A percentile compares a stretch with the other conserved stretches of the same genome.
These are phyloP conservation scores for Fusarium multiceps DNA, from an alignment of 2,329 filamentous ascomycete species.

Conservation along the genomic window DNA sequence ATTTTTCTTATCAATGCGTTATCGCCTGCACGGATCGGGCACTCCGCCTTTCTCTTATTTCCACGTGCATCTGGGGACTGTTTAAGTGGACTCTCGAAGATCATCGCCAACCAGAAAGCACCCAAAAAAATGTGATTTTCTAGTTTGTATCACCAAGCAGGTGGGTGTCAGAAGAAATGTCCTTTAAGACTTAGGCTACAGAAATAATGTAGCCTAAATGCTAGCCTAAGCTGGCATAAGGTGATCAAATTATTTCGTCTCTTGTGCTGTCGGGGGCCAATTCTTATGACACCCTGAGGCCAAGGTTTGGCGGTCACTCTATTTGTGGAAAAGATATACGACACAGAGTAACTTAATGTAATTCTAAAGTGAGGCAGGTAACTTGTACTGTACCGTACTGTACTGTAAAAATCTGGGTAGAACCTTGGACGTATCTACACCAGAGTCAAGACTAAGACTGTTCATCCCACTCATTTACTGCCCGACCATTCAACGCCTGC, in stretches of 20 bases:
- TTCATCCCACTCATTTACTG: conserved; percentile 1
- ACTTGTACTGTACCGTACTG: conserved; percentile 4
- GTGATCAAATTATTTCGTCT: too few relatives aligned
- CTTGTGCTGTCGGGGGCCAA: too few relatives aligned
- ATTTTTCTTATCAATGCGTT: conserved; percentile 38
- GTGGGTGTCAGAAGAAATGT: too few relatives aligned
- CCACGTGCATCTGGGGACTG: conserved; percentile 40
- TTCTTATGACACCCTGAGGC: too few relatives aligned
- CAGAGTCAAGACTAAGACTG: conserved; percentile 11
- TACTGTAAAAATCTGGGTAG: conserved; percentile 11
- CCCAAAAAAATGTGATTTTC: not conserved
- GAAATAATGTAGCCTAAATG: too few relatives aligned
- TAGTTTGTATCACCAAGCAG: not conserved
- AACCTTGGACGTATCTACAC: conserved; percentile 22
- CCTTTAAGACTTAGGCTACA: too few relatives aligned
- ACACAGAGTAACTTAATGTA: not conserved
- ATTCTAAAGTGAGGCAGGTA: conserved; percentile 10
- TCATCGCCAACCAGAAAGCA: not conserved
- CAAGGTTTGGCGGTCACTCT: not conserved
- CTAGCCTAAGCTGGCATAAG: too few relatives aligned
- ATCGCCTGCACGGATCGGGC: conserved; percentile 26
- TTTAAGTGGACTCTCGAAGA: conserved; percentile 23
- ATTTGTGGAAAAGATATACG: not conserved
- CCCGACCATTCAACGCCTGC: conserved; percentile 22
- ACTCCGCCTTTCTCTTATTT: conserved; percentile 28